These are phyloP conservation scores for Asclepias syriaca DNA, from an alignment of 257 asterid genomes.

Conservation along the genomic window DNA sequence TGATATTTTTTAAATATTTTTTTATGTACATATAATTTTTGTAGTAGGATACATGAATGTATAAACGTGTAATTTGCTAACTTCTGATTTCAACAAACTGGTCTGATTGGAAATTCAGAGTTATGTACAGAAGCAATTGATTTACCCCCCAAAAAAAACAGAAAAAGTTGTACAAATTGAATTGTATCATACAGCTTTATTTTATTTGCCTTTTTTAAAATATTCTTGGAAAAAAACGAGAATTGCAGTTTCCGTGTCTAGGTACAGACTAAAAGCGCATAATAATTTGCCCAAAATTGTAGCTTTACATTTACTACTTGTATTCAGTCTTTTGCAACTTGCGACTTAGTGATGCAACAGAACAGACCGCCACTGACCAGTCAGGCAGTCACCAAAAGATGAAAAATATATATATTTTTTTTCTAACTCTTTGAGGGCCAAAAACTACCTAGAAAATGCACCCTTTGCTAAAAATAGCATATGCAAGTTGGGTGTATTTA, in stretches of 20 bases:
- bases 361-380: constrained; percentile 11
- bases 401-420: neutral
- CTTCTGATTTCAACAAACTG: constrained; percentile 15
- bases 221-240: constrained; percentile 28
- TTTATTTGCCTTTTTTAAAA: neutral
- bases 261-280: constrained; percentile 7
- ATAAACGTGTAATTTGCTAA: constrained; percentile 3
- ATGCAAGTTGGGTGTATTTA: neutral
- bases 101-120: constrained; percentile 15
- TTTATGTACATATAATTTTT: constrained; percentile 6
- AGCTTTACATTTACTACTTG: constrained; percentile 11
- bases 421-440: neutral
- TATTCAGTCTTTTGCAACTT: constrained; percentile 8
- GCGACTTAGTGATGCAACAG: constrained; percentile 7
- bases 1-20: neutral
- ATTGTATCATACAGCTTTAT: constrained; percentile 7
- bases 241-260: constrained; percentile 13
- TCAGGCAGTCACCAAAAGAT: constrained; percentile 2
- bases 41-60: constrained; percentile 1
- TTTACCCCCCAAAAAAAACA: no score
- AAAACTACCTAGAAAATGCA: neutral
- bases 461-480: constrained; percentile 9
- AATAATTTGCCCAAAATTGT: constrained; percentile 14
- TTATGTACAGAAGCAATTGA: constrained; percentile 22
- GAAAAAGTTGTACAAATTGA: neutral